Evolutionary conservation across 108 stramenopile genomes (phyloP).

Genomic region (Cyclotella baltica): DNA sequence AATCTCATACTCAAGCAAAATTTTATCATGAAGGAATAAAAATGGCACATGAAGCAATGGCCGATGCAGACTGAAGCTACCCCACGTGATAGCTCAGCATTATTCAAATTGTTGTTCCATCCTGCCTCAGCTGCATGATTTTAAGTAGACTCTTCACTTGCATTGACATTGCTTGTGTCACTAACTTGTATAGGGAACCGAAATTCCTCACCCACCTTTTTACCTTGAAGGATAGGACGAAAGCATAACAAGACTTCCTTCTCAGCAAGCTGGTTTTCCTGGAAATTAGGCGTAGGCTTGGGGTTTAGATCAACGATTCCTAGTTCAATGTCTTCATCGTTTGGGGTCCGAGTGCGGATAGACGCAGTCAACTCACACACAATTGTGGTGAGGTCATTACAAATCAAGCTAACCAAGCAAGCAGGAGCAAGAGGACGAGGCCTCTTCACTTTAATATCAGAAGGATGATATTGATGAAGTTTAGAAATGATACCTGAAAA

Average conservation of each 20-base stretch:
- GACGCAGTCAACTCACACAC: conserved; percentile 92
- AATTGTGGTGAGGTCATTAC: conserved; percentile 78
- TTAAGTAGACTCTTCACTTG: neutral
- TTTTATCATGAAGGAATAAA: too few species aligned
- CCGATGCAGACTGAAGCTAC: too few species aligned
- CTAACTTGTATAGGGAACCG: conserved; percentile 38
- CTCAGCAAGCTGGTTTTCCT: conserved; percentile 13
- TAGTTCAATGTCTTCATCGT: conserved; percentile 56
- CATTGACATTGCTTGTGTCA: neutral
- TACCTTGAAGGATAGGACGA: conserved; percentile 81
- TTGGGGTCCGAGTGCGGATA: conserved; percentile 57
- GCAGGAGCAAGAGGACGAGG: conserved; percentile 77
- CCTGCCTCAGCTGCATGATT: too few species aligned
- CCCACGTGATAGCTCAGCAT: too few species aligned
- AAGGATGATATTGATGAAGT: neutral
- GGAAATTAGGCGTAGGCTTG: conserved; percentile 6
- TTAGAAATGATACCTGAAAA: neutral
- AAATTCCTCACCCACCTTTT: conserved; percentile 60
- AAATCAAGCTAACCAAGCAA: conserved; percentile 76
- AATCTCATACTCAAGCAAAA: too few species aligned
- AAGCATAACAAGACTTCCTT: conserved; percentile 85
- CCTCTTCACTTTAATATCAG: conserved; percentile 32
- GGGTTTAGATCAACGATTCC: conserved; percentile 3
- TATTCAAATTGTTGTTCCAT: too few species aligned
- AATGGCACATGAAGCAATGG: too few species aligned